Base-by-base conservation (phyloP, 2,329 filamentous ascomycete species). In the Mycosphaerella sp. region DNA sequence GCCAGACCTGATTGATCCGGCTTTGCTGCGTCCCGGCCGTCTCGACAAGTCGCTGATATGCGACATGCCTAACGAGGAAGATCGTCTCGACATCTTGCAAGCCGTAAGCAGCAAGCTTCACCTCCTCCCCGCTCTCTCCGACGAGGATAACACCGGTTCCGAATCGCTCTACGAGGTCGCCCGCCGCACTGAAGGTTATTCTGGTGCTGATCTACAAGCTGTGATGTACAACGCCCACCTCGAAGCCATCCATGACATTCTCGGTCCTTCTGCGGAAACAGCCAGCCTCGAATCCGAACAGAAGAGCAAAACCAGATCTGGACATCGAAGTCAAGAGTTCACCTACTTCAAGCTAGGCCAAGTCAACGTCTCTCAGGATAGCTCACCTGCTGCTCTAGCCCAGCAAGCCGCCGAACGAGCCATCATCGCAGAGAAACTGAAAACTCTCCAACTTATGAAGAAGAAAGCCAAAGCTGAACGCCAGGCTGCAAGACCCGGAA, bases 151-250 rank as follows among this genome's bases (percentile, higher is more conserved):
- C 16, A 37, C 45, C 4, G 57, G 59, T 7, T 16, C 63, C 52
- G 59, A 61, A 12, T 55, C 61, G 7, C 70, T 95, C 27, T 73
- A 72, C n/a, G 87, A 90, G 55, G 80, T 98, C 18, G 91, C 89
- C 0, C 75, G 74, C 13, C 76, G 81, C 13, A 97, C 91, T 0
- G 86, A 93, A 53, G 93, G 93, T 8, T 96, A 94, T 68, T 93
- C 88, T 0, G 93, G 93, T 10, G 93, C 93, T 1, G 93, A 98
- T 71, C 75, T 98, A 3, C 93, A 98, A 68, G 93, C 91, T 0
- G 79, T 98, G 6, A 84, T 97, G 39, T 96, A 95, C 63, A 98
- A 98, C 60, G 90, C 93, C 0, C 93, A 98, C 67, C 79, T 98
- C 5, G 91, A 97, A 72, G 93, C 93, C 25, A 96, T 98, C 58